Conservation (phyloP, 352 stramenopile species). For the Pythium inflatum region DNA sequence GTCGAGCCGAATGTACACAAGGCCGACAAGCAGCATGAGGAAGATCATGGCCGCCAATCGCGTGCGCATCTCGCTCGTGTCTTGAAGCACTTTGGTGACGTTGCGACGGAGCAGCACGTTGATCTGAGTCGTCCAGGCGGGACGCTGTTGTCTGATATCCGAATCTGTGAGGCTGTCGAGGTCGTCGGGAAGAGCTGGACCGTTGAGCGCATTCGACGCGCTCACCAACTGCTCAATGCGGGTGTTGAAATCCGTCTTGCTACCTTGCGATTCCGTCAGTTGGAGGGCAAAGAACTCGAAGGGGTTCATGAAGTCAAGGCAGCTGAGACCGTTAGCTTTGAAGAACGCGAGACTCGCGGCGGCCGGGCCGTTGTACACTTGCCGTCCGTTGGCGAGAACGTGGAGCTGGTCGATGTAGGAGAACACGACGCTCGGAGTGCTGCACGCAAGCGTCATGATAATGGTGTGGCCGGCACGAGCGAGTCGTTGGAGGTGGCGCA, state of each 20-base stretch:
- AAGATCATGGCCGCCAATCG: conserved; percentile 28
- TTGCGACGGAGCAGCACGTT: conserved; percentile 23
- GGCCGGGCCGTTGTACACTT: conserved; percentile 42
- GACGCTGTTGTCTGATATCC: background rate
- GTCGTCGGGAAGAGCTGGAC: background rate
- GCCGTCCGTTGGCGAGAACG: conserved; percentile 44
- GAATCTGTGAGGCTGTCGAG: background rate
- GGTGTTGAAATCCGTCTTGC: background rate
- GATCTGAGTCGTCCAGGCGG: background rate
- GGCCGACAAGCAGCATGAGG: conserved; percentile 35
- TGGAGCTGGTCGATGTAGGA: conserved; percentile 60
- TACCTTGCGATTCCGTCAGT: conserved; percentile 6
- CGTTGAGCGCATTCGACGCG: conserved; percentile 13
- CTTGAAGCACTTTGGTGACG: conserved; percentile 26
- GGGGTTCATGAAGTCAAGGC: conserved; percentile 38
- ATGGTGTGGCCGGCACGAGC: conserved; percentile 76
- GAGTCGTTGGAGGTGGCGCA: conserved; percentile 57
- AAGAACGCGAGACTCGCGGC: conserved; percentile 70
- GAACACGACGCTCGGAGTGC: conserved; percentile 62
- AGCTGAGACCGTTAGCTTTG: conserved; percentile 24
- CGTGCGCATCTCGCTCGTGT: conserved; percentile 27
- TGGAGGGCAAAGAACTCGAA: conserved; percentile 40
- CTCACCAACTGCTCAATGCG: conserved; percentile 27
- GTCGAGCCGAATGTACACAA: conserved; percentile 36
- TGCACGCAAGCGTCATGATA: conserved; percentile 76